These are phyloP conservation scores for Quercus bicolor DNA, from an alignment of 306 rosid genomes.

Conservation along the genomic window DNA sequence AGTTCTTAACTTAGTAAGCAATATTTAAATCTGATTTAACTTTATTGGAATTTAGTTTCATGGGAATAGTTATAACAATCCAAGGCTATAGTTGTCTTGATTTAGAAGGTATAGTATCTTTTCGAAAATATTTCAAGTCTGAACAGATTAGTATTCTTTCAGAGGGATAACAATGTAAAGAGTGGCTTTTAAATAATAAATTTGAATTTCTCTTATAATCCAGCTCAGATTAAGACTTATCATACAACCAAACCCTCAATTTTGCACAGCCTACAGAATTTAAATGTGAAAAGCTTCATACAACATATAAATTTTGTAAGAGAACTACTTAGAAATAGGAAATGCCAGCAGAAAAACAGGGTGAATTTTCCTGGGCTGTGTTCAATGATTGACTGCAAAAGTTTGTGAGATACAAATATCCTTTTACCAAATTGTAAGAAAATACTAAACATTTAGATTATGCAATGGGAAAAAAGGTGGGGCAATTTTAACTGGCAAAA, in stretches of 20 bases:
- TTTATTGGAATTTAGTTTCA: not conserved
- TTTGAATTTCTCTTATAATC: not conserved
- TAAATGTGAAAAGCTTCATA: not conserved
- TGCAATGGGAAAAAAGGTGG: not conserved
- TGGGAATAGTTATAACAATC: not conserved
- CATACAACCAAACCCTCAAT: not conserved
- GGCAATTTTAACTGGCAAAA: not conserved
- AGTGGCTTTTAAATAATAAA: not conserved
- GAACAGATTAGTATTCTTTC: not conserved
- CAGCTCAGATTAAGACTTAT: not conserved
- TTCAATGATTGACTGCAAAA: not conserved
- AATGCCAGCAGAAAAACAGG: not conserved
- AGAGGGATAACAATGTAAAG: not conserved
- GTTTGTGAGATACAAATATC: not conserved
- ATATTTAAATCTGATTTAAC: not conserved
- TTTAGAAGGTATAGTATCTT: not conserved
- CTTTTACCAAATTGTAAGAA: not conserved
- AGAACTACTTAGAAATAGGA: not conserved
- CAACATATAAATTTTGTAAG: not conserved
- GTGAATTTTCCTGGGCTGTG: not conserved
- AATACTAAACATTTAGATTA: not conserved
- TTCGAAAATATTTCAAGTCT: not conserved
- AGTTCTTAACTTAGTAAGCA: not conserved
- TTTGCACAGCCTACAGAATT: not conserved
- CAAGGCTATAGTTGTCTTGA: not conserved